Evolutionary conservation across 768 basidiomycete genomes (phyloP).

Genomic region (Naganishia vishniacii): DNA sequence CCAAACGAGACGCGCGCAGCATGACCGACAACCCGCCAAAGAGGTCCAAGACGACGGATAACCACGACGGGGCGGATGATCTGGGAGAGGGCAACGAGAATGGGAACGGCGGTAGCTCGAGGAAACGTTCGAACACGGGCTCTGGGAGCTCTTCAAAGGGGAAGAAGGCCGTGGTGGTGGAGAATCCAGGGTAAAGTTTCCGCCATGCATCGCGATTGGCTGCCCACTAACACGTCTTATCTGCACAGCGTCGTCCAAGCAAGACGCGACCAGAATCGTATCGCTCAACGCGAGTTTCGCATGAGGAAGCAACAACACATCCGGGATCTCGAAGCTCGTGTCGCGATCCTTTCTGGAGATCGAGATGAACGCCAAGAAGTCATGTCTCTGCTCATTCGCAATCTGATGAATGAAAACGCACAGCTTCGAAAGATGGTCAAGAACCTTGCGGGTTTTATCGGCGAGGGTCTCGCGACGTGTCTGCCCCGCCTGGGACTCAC

Average conservation of each 20-base stretch:
- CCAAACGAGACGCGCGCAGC: too few relatives aligned
- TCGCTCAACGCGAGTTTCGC: conserved; percentile 89
- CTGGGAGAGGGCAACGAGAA: neutral
- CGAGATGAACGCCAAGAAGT: conserved; percentile 82
- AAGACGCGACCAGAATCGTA: conserved; percentile 47
- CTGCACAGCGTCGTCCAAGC: conserved; percentile 27
- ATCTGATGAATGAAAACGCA: conserved; percentile 84
- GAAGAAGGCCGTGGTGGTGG: conserved; percentile 11
- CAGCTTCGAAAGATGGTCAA: conserved; percentile 72
- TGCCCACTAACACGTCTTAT: neutral
- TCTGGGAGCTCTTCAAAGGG: neutral
- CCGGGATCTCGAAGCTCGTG: conserved; percentile 87
- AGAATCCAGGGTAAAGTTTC: neutral
- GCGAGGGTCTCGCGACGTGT: conserved; percentile 57
- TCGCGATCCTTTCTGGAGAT: conserved; percentile 88
- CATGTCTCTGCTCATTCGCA: conserved; percentile 71
- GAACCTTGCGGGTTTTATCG: conserved; percentile 71
- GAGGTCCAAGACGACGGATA: conserved; percentile 2
- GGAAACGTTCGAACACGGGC: neutral
- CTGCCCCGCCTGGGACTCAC: conserved; percentile 44
- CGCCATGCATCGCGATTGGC: neutral
- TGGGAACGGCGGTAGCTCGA: neutral
- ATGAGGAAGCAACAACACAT: conserved; percentile 82
- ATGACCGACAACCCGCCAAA: conserved; percentile 10
- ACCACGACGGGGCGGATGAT: neutral